phyloP scores from a whole-genome alignment of 345 rosid genomes.

The Citrus trifoliata region DNA sequence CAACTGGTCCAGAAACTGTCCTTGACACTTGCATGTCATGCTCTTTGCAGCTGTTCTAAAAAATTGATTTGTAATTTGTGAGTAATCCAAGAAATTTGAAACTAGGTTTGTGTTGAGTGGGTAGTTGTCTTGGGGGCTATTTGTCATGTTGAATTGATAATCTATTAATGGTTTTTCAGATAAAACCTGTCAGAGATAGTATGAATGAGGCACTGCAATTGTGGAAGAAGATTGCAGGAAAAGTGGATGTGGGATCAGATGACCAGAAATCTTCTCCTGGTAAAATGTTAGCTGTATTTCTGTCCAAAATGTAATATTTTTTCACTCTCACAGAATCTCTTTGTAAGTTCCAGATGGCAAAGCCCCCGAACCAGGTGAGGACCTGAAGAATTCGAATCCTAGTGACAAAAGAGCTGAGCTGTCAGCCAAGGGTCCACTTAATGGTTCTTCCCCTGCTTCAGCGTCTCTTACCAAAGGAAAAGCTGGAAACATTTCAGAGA shows the following conservation, averaged over 20 bases:
- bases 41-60: not conserved
- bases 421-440: conserved; percentile 45
- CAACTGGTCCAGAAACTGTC: not conserved
- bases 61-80: not conserved
- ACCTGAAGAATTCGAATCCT: conserved; percentile 38
- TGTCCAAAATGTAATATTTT: conserved; percentile 8
- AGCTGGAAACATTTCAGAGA: conserved; percentile 65
- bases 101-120: not conserved
- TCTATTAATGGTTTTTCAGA: conserved; percentile 45
- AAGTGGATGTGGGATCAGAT: conserved; percentile 63
- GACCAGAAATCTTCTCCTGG: conserved; percentile 69
- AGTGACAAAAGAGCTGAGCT: conserved; percentile 39
- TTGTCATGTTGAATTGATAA: not conserved
- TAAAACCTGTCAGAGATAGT: conserved; percentile 94
- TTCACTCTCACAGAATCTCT: not conserved
- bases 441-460: conserved; percentile 38
- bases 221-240: conserved; percentile 87
- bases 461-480: conserved; percentile 60
- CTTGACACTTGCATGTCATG: not conserved
- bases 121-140: not conserved
- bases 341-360: conserved; percentile 32
- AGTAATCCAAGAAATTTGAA: not conserved
- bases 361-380: conserved; percentile 35
- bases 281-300: conserved; percentile 16
- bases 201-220: conserved; percentile 88